These are phyloP conservation scores for Theobroma cacao DNA, from an alignment of 345 rosid species.

Conservation along the genomic window DNA sequence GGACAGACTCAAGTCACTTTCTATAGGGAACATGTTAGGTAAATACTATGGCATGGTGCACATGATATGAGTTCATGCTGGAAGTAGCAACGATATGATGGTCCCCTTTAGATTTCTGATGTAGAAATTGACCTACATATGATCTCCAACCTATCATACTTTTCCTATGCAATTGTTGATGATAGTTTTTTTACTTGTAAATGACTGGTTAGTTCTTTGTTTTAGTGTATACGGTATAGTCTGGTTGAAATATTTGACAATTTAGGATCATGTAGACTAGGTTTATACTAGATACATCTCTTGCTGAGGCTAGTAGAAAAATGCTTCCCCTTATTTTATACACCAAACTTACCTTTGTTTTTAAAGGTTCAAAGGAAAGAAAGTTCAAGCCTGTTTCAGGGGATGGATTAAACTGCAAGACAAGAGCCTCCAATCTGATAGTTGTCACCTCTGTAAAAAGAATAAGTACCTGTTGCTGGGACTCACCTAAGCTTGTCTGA, in stretches of 20 bases:
- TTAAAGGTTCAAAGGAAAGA: not conserved
- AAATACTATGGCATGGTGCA: not conserved
- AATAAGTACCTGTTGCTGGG: not conserved
- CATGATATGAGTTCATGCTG: not conserved
- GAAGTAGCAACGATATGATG: not conserved
- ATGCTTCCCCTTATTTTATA: constrained; percentile 12
- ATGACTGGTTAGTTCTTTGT: not conserved
- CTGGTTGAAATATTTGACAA: not conserved
- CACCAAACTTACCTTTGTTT: not conserved
- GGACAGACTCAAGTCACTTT: not conserved
- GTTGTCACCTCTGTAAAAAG: not conserved
- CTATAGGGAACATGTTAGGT: constrained; percentile 18
- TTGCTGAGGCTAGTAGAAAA: not conserved
- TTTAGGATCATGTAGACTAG: not conserved
- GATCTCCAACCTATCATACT: not conserved
- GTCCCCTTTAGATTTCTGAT: not conserved
- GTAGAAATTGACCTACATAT: not conserved
- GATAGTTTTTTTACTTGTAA: not conserved
- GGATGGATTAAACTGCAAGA: constrained; percentile 8
- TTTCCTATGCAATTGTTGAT: not conserved
- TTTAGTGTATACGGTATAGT: not conserved
- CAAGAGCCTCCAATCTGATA: not conserved
- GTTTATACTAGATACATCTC: not conserved
- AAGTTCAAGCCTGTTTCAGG: constrained; percentile 1
- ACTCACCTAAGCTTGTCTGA: not conserved